Evolutionary conservation across 2,329 filamentous ascomycete genomes (phyloP), one percentile per base, ranked within the genome.

Genomic region (Pseudogymnoascus sp.): DNA sequence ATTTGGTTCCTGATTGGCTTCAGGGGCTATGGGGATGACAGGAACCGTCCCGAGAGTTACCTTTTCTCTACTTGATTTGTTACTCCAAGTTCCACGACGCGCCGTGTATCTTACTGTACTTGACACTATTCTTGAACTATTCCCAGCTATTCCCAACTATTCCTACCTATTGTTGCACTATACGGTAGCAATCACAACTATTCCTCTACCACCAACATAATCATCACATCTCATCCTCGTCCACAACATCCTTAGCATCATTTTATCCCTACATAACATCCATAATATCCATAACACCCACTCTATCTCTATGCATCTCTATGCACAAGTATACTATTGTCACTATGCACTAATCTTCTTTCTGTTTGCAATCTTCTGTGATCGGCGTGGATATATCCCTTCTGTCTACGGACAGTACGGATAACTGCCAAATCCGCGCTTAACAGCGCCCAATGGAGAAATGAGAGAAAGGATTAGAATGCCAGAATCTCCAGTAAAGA

Each of bases 291-390:
- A 50, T 29, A 50, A 13, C 21, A 31, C 24, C 24, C 13, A 4
- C 2, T 21, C 21, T 21, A 21, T 21, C 21, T 21, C 21, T 21
- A 29, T 50, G 24, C 41, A 31, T 15, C 24, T 31, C 26, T n/a
- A 10, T 50, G 44, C 44, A 50, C 44, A 50, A 50, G 44, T 50
- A 31, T 9, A 31, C 26, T 6, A 15, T 2, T 9, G 26, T 50
- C 21, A 31, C 44, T 33, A 26, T 50, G 9, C n/a, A 31, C 44
- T 50, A 50, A 9, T 7, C 44, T 33, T 50, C 26, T 17, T 50
- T 54, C 26, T 54, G 47, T 54, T 54, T 54, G 47, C 47, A 54
- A 54, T 54, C 47, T 54, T 4, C 47, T 54, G 26, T 33, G 47
- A 54, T 54, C 47, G 47, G 26, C 47, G 47, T 54, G 9, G 4